Evolutionary conservation across 176 grass and related monocot species (phyloP).

Genomic region (Avena insularis): DNA sequence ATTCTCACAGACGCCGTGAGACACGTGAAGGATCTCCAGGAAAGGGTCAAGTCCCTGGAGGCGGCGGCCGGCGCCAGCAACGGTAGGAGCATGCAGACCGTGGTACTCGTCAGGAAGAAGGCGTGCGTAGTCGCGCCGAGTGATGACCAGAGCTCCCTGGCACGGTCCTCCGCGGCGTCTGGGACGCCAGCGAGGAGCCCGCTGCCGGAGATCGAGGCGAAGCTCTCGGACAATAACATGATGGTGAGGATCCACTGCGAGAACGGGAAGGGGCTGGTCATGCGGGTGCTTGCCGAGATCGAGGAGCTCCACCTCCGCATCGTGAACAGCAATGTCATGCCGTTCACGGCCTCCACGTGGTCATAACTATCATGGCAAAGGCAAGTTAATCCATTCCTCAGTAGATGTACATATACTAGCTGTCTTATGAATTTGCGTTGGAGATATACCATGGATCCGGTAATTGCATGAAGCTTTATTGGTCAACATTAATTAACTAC

Average conservation of each 20-base stretch:
- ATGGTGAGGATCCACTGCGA: conserved; percentile 64
- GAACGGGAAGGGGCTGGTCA: conserved; percentile 46
- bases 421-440: too few species aligned
- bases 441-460: too few species aligned
- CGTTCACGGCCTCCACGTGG: conserved; percentile 45
- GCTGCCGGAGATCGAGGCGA: conserved; percentile 61
- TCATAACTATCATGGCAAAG: conserved; percentile 65
- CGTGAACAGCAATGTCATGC: conserved; percentile 58
- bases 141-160: background rate
- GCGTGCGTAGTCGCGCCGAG: background rate
- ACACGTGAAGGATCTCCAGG: conserved; percentile 67
- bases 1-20: conserved; percentile 57
- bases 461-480: too few species aligned
- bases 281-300: conserved; percentile 59
- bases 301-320: conserved; percentile 60
- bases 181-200: background rate
- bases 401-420: background rate
- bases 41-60: conserved; percentile 59
- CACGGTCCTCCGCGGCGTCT: background rate
- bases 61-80: background rate
- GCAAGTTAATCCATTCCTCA: conserved; percentile 33
- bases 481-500: too few species aligned
- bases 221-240: conserved; percentile 50
- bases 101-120: conserved; percentile 47
- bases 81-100: conserved; percentile 26